Percentiles rank a stretch among this genome's conserved stretches.
phyloP scores from a whole-genome alignment of 2,329 filamentous ascomycete species.

The Diaporthe sp. region DNA sequence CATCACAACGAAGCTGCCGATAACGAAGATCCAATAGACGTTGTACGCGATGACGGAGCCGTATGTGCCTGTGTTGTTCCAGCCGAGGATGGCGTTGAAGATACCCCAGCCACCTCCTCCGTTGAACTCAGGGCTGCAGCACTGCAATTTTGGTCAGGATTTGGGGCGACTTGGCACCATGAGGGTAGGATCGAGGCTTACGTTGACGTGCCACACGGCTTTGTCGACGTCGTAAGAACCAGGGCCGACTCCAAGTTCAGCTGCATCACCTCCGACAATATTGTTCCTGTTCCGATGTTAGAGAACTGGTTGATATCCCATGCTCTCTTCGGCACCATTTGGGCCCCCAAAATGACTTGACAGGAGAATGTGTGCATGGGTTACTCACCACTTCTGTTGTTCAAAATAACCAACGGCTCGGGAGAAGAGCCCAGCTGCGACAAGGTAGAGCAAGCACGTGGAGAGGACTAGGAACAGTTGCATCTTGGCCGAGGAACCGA shows the following conservation, averaged over 20 bases:
- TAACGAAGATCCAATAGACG: constrained; percentile 73
- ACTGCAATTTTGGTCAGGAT: constrained; percentile 54
- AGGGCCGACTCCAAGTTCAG: constrained; percentile 70
- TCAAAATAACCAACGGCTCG: constrained; percentile 81
- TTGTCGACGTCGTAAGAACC: constrained; percentile 75
- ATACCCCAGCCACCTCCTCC: constrained; percentile 78
- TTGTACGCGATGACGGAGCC: constrained; percentile 76
- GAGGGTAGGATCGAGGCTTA: constrained; percentile 43
- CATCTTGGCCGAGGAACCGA: constrained; percentile 72
- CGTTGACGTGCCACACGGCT: constrained; percentile 77
- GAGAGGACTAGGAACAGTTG: constrained; percentile 85
- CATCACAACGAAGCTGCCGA: constrained; percentile 63
- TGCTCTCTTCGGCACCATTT: too few relatives aligned
- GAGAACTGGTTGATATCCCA: too few relatives aligned
- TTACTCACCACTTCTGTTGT: constrained; percentile 67
- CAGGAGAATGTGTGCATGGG: constrained; percentile 72
- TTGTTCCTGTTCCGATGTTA: constrained; percentile 39
- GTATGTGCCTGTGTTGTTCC: constrained; percentile 75
- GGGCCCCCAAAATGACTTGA: neutral
- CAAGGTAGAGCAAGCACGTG: constrained; percentile 85
- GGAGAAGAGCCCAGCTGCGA: constrained; percentile 85
- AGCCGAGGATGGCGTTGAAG: constrained; percentile 78
- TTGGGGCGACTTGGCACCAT: constrained; percentile 16
- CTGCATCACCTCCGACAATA: constrained; percentile 61
- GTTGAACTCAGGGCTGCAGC: constrained; percentile 72